These are phyloP conservation scores for Eucalyptus grandis DNA, from an alignment of 345 rosid genomes.

Conservation along the genomic window DNA sequence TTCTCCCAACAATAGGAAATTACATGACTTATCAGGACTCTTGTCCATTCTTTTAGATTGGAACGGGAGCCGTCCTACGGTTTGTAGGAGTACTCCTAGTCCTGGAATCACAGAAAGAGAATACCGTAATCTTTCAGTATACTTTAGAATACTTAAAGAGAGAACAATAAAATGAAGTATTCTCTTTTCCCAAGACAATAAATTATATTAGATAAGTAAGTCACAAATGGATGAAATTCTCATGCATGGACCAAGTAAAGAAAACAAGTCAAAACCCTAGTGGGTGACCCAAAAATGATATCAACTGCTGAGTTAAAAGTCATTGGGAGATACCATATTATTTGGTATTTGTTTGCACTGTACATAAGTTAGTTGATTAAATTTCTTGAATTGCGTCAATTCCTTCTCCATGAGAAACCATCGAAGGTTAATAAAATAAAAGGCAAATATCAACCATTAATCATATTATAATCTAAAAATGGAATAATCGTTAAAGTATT, in stretches of 20 bases:
- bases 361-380: not conserved
- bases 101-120: too few relatives aligned
- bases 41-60: too few relatives aligned
- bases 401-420: not conserved
- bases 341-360: not conserved
- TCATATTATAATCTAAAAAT: not conserved
- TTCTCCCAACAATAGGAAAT: too few relatives aligned
- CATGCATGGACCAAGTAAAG: not conserved
- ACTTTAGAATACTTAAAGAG: too few relatives aligned
- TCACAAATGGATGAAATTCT: not conserved
- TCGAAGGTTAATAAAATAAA: not conserved
- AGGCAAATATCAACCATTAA: not conserved
- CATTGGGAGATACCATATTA: not conserved
- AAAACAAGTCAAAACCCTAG: not conserved
- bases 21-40: too few relatives aligned
- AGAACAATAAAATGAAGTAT: too few relatives aligned
- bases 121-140: too few relatives aligned
- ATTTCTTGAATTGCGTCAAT: not conserved
- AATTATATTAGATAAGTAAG: not conserved
- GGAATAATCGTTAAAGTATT: not conserved
- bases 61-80: too few relatives aligned
- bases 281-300: not conserved
- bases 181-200: too few relatives aligned
- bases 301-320: not conserved
- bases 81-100: too few relatives aligned